Base-by-base conservation (phyloP, 306 rosid genomes). In the Trifolium fragiferum region DNA sequence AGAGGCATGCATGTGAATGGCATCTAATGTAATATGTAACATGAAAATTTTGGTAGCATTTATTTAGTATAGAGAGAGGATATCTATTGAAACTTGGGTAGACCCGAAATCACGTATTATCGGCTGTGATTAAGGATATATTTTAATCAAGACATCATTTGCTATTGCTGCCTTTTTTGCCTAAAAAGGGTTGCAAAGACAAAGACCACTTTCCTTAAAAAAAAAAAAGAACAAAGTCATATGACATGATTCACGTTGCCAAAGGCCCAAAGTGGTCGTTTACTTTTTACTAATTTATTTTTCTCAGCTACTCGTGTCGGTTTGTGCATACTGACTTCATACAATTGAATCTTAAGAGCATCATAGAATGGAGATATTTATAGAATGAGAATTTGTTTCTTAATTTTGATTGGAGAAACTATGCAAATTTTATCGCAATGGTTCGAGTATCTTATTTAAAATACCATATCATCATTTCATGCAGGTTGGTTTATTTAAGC, bases 71-170 rank as follows among this genome's bases (percentile, higher is more conserved):
- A 60, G 19, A 40, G 37, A 53, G 20, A 44, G 40, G 19, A 25
- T 32, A 68, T 9, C 47, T 15, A 46, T 47, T 35, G 53, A 68
- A 68, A 2, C 5, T 10, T n/a, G 78, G 33, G 33, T 72, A 32
- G 82, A 72, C 73, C 78, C 82, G 59, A 62, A 18, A 14, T 7
- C 18, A 65, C 27, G 8, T 54, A 66, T 23, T 30, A 46, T 35
- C 47, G 75, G 75, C 79, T 58, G 40, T 41, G 43, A 73, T 74
- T 74, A 80, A 67, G 83, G 79, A 27, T 47, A 38, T 9, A 25
- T 35, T 71, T 72, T 20, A 37, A 11, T 11, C 44, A 30, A 19
- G 40, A 11, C 69, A 12, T 50, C 41, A 13, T 11, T 41, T 2
- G 5, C 0, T 2, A 2, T 41, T 2, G 5, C 0, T 2, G 3